Percentiles rank a stretch among this genome's conserved stretches.
phyloP scores from a whole-genome alignment of 441 rosid species.

The Euphorbia corollata region DNA sequence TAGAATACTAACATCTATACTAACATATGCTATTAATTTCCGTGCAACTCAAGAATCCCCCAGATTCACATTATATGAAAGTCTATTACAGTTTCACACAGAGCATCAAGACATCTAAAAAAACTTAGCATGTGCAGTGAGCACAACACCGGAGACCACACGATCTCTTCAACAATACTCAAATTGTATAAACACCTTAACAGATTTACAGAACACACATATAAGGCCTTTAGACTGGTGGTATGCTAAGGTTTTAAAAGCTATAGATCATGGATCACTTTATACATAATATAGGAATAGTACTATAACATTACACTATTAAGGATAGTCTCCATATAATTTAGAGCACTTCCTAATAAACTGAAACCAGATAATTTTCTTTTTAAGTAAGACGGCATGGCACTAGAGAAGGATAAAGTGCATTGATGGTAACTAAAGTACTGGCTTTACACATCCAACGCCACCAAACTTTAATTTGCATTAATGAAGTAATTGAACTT shows the following conservation, averaged over 20 bases:
- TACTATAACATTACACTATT: neutral
- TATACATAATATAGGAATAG: neutral
- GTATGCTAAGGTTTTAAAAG: neutral
- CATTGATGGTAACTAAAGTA: too few relatives aligned
- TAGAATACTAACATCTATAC: too few relatives aligned
- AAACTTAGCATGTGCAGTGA: neutral
- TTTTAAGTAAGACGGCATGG: neutral
- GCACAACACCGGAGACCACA: slow-evolving; percentile 2
- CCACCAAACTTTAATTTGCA: too few relatives aligned
- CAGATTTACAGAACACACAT: neutral
- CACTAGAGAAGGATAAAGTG: neutral
- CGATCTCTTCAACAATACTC: neutral
- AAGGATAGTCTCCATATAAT: neutral
- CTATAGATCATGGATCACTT: neutral
- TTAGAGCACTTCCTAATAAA: neutral
- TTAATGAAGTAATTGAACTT: too few relatives aligned
- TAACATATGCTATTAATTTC: neutral
- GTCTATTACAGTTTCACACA: neutral
- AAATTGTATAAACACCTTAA: neutral
- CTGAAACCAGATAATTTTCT: slow-evolving; percentile 1
- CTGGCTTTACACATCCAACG: too few relatives aligned
- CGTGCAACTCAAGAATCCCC: neutral
- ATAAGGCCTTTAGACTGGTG: neutral
- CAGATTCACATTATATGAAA: slow-evolving; percentile 16
- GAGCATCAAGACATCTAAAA: neutral